A percentile compares a stretch with the other conserved stretches of the same genome.
These are phyloP conservation scores for Candida koratica DNA, from an alignment of 805 yeast species.

Conservation along the genomic window DNA sequence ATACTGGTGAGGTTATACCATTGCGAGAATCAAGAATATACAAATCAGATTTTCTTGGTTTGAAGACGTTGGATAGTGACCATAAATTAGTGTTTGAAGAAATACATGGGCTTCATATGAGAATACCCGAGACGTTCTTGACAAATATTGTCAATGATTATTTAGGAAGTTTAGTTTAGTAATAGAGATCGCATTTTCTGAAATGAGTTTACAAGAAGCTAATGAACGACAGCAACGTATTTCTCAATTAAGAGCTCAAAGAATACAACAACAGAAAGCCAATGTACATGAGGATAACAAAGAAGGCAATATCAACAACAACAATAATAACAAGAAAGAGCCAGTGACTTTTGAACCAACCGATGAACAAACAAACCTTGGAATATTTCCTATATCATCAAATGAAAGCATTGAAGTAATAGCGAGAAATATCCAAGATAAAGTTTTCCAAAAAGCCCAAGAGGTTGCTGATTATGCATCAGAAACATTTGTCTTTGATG, in stretches of 20 bases:
- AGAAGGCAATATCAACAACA: too few relatives aligned
- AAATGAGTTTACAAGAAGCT: slow-evolving; percentile 12
- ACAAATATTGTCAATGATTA: slow-evolving; percentile 40
- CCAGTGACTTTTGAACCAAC: too few relatives aligned
- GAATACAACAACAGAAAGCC: slow-evolving; percentile 6
- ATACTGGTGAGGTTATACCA: slow-evolving; percentile 39
- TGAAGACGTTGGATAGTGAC: slow-evolving; percentile 42
- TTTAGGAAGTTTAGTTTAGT: slow-evolving; percentile 26
- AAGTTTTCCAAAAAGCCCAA: slow-evolving; percentile 18
- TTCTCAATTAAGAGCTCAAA: slow-evolving; percentile 11
- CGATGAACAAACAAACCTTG: background rate
- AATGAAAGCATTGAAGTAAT: slow-evolving; percentile 27
- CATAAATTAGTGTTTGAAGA: slow-evolving; percentile 45
- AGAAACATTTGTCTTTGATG: background rate
- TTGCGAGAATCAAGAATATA: slow-evolving; percentile 50
- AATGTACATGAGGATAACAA: background rate
- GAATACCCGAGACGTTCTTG: slow-evolving; percentile 51
- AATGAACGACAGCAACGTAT: slow-evolving; percentile 13
- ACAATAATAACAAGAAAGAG: too few relatives aligned
- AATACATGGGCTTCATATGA: slow-evolving; percentile 64
- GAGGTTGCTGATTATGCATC: slow-evolving; percentile 11
- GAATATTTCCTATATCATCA: slow-evolving; percentile 10
- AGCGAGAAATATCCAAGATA: slow-evolving; percentile 22
- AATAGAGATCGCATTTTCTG: slow-evolving; percentile 2
- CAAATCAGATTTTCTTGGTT: slow-evolving; percentile 56